Percentiles rank a stretch among this genome's conserved stretches.
Conservation (phyloP, 441 rosid genomes). For the Jatropha multifida region DNA sequence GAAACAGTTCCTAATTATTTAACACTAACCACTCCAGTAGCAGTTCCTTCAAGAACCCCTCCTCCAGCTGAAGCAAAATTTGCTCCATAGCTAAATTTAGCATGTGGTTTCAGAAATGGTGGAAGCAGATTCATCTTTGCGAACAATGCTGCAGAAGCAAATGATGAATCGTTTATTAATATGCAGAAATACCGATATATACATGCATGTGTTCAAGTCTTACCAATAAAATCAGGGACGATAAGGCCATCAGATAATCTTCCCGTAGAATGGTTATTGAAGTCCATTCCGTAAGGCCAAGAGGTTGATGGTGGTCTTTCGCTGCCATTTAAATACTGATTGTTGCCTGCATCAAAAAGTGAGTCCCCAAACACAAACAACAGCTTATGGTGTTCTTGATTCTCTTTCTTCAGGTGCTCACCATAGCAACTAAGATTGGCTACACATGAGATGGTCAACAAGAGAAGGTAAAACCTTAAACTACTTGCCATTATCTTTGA, state of each 20-base stretch:
- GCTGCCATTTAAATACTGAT: slow-evolving; percentile 31
- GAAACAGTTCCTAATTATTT: neutral
- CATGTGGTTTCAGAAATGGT: slow-evolving; percentile 36
- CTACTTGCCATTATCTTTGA: neutral
- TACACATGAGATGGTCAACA: neutral
- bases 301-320: slow-evolving; percentile 15
- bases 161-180: no score
- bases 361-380: slow-evolving; percentile 49
- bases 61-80: slow-evolving; percentile 48
- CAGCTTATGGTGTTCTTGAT: neutral
- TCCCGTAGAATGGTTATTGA: slow-evolving; percentile 31
- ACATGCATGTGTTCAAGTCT: neutral
- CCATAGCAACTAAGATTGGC: slow-evolving; percentile 3
- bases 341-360: slow-evolving; percentile 51
- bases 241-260: slow-evolving; percentile 46
- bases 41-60: slow-evolving; percentile 28
- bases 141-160: slow-evolving; percentile 18
- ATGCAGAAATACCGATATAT: no score
- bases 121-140: slow-evolving; percentile 22
- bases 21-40: slow-evolving; percentile 9
- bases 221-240: slow-evolving; percentile 48
- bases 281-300: slow-evolving; percentile 41
- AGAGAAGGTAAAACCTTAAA: neutral
- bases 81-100: slow-evolving; percentile 35
- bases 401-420: neutral